A percentile compares a stretch with the other conserved stretches of the same genome.
phyloP scores from a whole-genome alignment of 2,329 filamentous ascomycete genomes.

The Elsinoe fawcettii region DNA sequence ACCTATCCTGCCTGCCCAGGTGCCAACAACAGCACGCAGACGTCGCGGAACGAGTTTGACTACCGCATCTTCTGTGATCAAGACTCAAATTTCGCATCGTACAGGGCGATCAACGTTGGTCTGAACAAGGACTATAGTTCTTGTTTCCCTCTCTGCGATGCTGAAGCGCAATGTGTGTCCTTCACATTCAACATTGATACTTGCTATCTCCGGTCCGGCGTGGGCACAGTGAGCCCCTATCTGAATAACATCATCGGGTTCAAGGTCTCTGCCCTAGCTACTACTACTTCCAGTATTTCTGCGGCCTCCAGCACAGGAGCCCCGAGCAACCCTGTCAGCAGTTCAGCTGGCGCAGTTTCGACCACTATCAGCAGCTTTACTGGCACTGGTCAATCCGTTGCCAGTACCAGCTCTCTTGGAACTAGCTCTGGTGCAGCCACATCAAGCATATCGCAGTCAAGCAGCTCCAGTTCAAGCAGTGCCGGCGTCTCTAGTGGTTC shows the following conservation, averaged over 20 bases:
- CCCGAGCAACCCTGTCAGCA: too few relatives aligned
- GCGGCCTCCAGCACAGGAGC: too few relatives aligned
- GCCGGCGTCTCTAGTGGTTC: neutral
- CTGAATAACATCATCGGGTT: neutral
- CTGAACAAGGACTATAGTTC: neutral
- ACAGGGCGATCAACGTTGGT: neutral
- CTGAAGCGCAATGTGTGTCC: neutral
- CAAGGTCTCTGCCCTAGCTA: neutral
- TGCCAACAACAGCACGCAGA: neutral
- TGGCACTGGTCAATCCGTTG: too few relatives aligned
- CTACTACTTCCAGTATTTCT: neutral
- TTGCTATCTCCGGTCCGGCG: neutral
- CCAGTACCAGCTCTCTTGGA: neutral
- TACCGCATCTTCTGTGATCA: slow-evolving; percentile 8
- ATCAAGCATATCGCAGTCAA: neutral
- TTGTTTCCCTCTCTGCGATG: slow-evolving; percentile 7
- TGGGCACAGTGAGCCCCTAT: neutral
- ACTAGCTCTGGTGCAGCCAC: neutral
- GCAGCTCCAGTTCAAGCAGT: neutral
- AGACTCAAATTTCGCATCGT: slow-evolving; percentile 2
- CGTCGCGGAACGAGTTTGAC: neutral
- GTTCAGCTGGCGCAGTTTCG: too few relatives aligned
- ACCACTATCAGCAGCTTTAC: too few relatives aligned
- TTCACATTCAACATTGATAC: slow-evolving; percentile 9
- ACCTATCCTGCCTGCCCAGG: slow-evolving; percentile 2